A percentile compares a stretch with the other conserved stretches of the same genome.
Evolutionary conservation across 1,284 basidiomycete genomes (phyloP).

Genomic region (Cryptococcus maquisensis): DNA sequence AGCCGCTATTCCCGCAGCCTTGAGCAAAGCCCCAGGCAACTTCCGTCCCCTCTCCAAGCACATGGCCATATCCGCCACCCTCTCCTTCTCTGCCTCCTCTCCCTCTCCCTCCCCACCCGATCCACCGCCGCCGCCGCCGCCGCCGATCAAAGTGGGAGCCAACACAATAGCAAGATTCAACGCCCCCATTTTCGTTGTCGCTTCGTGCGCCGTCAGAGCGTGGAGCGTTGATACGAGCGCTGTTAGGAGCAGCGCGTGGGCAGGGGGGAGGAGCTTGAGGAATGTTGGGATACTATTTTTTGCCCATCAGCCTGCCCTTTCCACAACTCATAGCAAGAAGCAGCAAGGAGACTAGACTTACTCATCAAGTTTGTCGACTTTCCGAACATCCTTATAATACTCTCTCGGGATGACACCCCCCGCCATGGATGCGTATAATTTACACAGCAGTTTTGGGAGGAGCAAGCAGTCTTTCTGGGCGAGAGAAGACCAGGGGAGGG

Average conservation of each 20-base stretch:
- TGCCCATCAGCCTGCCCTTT: no score
- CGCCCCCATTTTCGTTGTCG: slow-evolving; percentile 30
- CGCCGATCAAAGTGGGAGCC: slow-evolving; percentile 34
- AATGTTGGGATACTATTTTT: neutral
- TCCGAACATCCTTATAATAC: slow-evolving; percentile 22
- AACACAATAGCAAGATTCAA: slow-evolving; percentile 31
- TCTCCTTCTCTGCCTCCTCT: no score
- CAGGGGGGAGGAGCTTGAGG: neutral
- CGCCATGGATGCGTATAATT: slow-evolving; percentile 12
- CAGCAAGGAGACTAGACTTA: slow-evolving; percentile 12
- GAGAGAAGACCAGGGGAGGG: slow-evolving; percentile 31
- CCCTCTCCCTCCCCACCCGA: no score
- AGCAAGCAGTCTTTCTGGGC: slow-evolving; percentile 32
- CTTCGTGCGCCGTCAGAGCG: slow-evolving; percentile 21
- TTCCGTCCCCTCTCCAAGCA: slow-evolving; percentile 29
- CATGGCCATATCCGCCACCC: slow-evolving; percentile 34
- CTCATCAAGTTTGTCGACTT: slow-evolving; percentile 10
- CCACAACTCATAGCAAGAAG: no score
- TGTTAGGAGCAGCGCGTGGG: slow-evolving; percentile 5
- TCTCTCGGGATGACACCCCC: slow-evolving; percentile 18
- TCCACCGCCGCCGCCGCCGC: no score
- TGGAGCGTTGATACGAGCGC: slow-evolving; percentile 20
- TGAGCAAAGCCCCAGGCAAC: slow-evolving; percentile 8
- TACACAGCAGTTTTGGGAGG: slow-evolving; percentile 29
- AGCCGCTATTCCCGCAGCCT: no score